Evolutionary conservation across 2,329 filamentous ascomycete species (phyloP).

Genomic region (Lachnum nothofagi): DNA sequence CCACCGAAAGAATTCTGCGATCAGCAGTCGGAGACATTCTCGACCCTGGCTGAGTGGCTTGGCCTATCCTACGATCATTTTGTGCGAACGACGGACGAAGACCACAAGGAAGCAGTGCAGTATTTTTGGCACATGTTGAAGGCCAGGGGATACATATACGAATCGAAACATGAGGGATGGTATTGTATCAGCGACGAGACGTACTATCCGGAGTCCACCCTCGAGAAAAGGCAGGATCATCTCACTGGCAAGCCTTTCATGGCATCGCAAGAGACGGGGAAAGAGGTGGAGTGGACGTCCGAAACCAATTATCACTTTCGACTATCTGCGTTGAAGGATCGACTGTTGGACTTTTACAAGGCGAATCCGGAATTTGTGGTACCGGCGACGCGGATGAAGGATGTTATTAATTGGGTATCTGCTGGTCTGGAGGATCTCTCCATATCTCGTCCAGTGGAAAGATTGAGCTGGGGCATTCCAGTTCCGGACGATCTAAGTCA

Average conservation of each 20-base stretch:
- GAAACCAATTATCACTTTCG: conserved; percentile 95
- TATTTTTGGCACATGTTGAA: conserved; percentile 82
- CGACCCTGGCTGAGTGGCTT: conserved; percentile 63
- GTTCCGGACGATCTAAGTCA: conserved; percentile 80
- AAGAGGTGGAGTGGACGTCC: conserved; percentile 88
- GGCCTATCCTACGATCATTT: conserved; percentile 78
- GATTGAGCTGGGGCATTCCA: conserved; percentile 80
- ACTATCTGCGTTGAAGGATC: conserved; percentile 75
- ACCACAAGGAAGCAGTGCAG: conserved; percentile 78
- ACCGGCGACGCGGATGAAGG: conserved; percentile 67
- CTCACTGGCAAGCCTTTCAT: conserved; percentile 77
- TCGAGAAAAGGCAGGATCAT: conserved; percentile 71
- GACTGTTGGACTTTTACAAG: conserved; percentile 72
- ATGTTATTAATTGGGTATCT: conserved; percentile 71
- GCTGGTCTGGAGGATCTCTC: conserved; percentile 81
- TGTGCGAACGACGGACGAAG: conserved; percentile 80
- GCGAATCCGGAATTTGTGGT: conserved; percentile 73
- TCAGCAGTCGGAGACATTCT: conserved; percentile 72
- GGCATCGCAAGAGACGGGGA: conserved; percentile 81
- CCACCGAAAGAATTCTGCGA: conserved; percentile 85
- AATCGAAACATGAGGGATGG: conserved; percentile 85
- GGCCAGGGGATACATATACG: conserved; percentile 73
- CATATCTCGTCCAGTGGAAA: conserved; percentile 72
- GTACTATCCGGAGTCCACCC: conserved; percentile 75
- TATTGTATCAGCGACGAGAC: conserved; percentile 96